Evolutionary conservation across 495 filamentous ascomycete genomes (phyloP), one percentile per base, ranked within the genome.

Genomic region (Cenococcum geophilum): DNA sequence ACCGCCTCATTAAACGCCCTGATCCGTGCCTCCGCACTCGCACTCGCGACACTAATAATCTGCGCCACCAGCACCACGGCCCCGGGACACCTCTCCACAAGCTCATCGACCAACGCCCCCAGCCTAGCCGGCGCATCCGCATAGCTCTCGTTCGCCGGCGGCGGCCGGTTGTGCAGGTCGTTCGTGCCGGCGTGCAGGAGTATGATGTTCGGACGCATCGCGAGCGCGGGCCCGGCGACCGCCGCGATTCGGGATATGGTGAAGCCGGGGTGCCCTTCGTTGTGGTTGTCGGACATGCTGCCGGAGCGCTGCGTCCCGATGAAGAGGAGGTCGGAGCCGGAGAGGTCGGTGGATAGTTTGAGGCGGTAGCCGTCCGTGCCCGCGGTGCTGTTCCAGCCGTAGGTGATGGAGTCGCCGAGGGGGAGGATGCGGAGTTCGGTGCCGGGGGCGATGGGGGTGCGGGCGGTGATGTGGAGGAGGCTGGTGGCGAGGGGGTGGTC

Each of bases 401-500:
- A 60, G 27, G 62, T 59, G 58, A 64, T 64, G 40, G 40, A 51
- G 37, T 64, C 62, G 48, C 62, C 62, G 25, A 64, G 62, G 18
- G 51, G 62, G n/a, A 64, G 62, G 11, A 64, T 56, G 42, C 56
- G 62, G 20, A 64, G 57, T 54, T 60, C 23, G 36, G 22, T 43
- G 18, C 36, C 59, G 11, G 45, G 20, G 0, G 57, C 16, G 43
- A 50, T 21, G 20, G 25, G 16, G 37, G 10, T 9, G 34, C 55
- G 55, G 25, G 52, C 5, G 4, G 52, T n/a, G n/a, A n/a, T 25
- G 25, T 23, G 25, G 25, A 23, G 23, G 52, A 55, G 25, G 18
- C 52, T 55, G 20, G 48, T 8, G n/a, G 20, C 27, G 12, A 34
- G 52, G 52, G 10, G 27, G n/a, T 34, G 35, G 14, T 21, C 52